Percentiles rank a stretch among this genome's conserved stretches.
Evolutionary conservation across 345 rosid genomes (phyloP).

Genomic region (Rhizophora apiculata): DNA sequence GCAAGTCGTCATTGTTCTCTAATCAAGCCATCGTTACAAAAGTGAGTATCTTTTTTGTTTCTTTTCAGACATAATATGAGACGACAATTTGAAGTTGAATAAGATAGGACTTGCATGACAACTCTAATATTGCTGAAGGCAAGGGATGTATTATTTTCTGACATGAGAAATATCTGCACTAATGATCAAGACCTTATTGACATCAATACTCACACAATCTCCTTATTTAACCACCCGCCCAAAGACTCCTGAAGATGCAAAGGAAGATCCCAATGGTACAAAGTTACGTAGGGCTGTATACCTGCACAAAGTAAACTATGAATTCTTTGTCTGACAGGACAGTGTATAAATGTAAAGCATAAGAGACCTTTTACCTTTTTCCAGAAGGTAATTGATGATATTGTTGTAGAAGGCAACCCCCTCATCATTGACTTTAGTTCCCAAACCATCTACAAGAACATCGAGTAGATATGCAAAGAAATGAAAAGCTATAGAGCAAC

Average conservation of each 20-base stretch:
- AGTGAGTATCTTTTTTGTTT: background rate
- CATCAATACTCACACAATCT: constrained; percentile 63
- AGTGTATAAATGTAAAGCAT: constrained; percentile 6
- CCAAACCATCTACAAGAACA: constrained; percentile 23
- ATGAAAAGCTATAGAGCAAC: background rate
- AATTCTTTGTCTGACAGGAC: constrained; percentile 13
- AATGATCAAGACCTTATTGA: background rate
- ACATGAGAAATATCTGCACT: background rate
- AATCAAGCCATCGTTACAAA: background rate
- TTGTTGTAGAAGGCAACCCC: constrained; percentile 32
- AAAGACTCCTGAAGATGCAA: constrained; percentile 69
- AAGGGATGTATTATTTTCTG: background rate
- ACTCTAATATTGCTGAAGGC: background rate
- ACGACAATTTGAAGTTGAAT: background rate
- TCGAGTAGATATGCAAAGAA: background rate
- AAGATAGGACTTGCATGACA: background rate
- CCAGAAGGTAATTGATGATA: constrained; percentile 23
- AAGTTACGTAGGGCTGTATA: constrained; percentile 25
- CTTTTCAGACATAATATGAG: background rate
- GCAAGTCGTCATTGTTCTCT: too few species aligned
- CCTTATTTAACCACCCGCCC: constrained; percentile 71
- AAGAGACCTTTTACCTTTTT: constrained; percentile 41
- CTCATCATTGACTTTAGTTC: constrained; percentile 21
- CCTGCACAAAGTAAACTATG: constrained; percentile 20
- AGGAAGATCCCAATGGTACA: constrained; percentile 35